phyloP scores from a whole-genome alignment of 2,329 filamentous ascomycete genomes.

The Acrodontium crateriforme region DNA sequence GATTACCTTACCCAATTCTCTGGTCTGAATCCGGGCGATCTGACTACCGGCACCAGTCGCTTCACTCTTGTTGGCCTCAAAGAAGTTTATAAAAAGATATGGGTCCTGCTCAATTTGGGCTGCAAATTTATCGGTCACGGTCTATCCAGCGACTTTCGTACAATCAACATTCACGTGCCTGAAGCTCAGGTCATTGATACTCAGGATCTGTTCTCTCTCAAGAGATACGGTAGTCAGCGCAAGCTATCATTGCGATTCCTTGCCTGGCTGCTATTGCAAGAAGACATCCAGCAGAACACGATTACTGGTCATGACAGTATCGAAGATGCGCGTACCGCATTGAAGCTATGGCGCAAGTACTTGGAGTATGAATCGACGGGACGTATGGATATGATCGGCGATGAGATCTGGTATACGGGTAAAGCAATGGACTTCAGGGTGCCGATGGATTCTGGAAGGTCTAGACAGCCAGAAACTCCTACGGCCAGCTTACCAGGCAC shows the following conservation, averaged over 20 bases:
- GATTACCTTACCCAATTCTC: conserved; percentile 94
- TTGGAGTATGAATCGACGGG: conserved; percentile 79
- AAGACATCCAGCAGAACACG: conserved; percentile 79
- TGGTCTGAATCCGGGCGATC: conserved; percentile 72
- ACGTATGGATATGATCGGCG: conserved; percentile 66
- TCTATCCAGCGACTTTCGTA: conserved; percentile 87
- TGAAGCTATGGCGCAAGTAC: conserved; percentile 82
- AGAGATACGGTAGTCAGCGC: conserved; percentile 52
- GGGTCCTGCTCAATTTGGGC: conserved; percentile 87
- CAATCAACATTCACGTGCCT: conserved; percentile 94
- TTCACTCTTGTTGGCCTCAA: conserved; percentile 83
- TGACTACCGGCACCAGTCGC: conserved; percentile 62
- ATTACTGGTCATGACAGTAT: conserved; percentile 66
- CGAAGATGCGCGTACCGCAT: conserved; percentile 81
- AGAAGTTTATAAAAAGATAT: conserved; percentile 92
- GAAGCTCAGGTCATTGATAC: conserved; percentile 87
- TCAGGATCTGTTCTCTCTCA: conserved; percentile 77
- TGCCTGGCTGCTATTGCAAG: conserved; percentile 78
- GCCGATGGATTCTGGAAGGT: conserved; percentile 14
- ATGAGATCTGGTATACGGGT: conserved; percentile 66
- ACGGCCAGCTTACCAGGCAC: conserved; percentile 19
- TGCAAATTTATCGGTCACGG: conserved; percentile 91
- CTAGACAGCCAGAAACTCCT: conserved; percentile 13
- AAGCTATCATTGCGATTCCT: conserved; percentile 84
- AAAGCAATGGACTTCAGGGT: conserved; percentile 36